Percentiles rank a stretch among this genome's conserved stretches.
phyloP scores from a whole-genome alignment of 208 protist species.

The Crithidia sp. region DNA sequence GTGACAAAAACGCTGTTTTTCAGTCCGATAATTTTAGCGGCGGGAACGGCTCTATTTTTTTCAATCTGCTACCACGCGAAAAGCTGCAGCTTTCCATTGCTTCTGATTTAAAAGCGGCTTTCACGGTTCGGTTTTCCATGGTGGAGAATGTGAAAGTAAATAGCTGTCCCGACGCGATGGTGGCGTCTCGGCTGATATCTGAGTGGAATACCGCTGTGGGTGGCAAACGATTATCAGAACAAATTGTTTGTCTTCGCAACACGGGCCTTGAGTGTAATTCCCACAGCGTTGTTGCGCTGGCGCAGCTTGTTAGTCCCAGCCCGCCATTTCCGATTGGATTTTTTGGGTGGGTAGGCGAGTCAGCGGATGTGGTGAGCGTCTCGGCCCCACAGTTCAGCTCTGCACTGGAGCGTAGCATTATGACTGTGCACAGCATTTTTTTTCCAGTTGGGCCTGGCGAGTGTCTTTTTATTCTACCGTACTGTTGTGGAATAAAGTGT shows the following conservation, averaged over 20 bases:
- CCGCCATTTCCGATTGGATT: slow-evolving; percentile 30
- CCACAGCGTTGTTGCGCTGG: slow-evolving; percentile 46
- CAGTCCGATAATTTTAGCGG: slow-evolving; percentile 30
- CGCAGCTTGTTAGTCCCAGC: slow-evolving; percentile 35
- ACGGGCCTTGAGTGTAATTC: slow-evolving; percentile 17
- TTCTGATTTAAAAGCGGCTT: slow-evolving; percentile 29
- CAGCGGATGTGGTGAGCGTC: slow-evolving; percentile 20
- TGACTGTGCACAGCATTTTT: slow-evolving; percentile 26
- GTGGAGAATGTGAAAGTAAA: slow-evolving; percentile 24
- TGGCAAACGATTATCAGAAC: slow-evolving; percentile 35
- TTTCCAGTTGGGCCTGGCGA: slow-evolving; percentile 19
- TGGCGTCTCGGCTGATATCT: slow-evolving; percentile 24
- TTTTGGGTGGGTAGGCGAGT: slow-evolving; percentile 29
- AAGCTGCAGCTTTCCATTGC: slow-evolving; percentile 56
- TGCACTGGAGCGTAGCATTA: slow-evolving; percentile 10
- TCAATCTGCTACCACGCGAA: slow-evolving; percentile 43
- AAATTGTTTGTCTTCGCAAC: slow-evolving; percentile 43
- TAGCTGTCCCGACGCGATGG: slow-evolving; percentile 32
- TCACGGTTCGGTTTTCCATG: slow-evolving; percentile 30
- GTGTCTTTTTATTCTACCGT: slow-evolving; percentile 31
- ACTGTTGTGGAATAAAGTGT: slow-evolving; percentile 25
- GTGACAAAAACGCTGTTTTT: slow-evolving; percentile 49
- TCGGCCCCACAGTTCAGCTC: slow-evolving; percentile 27
- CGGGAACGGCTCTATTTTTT: slow-evolving; percentile 44
- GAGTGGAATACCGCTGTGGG: slow-evolving; percentile 36